A percentile compares a stretch with the other conserved stretches of the same genome.
These are phyloP conservation scores for Scedosporium dehoogii DNA, from an alignment of 2,329 filamentous ascomycete species.

Conservation along the genomic window DNA sequence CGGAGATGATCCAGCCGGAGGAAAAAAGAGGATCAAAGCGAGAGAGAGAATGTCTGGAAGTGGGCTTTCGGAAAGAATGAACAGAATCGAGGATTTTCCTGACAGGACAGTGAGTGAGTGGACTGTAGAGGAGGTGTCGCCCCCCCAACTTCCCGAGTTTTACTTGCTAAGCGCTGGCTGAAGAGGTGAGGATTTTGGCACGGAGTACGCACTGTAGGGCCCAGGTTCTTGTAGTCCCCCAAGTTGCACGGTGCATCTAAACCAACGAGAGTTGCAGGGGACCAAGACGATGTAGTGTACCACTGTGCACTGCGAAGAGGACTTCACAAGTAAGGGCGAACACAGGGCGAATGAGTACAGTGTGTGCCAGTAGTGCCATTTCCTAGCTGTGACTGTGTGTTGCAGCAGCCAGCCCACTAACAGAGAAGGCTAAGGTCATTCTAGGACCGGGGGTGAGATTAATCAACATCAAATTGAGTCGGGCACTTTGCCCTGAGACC, in stretches of 20 bases:
- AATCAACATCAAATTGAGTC: too few relatives aligned
- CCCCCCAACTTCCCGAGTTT: neutral
- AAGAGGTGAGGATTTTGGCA: neutral
- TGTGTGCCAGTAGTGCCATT: too few relatives aligned
- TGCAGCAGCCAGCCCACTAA: too few relatives aligned
- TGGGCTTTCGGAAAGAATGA: neutral
- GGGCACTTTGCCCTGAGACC: too few relatives aligned
- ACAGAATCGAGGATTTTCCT: conserved; percentile 1
- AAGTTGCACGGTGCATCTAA: neutral
- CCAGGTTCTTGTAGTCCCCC: neutral
- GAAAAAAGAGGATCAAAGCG: neutral
- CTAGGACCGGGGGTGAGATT: too few relatives aligned
- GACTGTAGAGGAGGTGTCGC: neutral
- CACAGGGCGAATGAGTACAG: too few relatives aligned
- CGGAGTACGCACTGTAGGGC: neutral
- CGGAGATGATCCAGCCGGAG: neutral
- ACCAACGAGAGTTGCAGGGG: neutral
- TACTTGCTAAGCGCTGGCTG: neutral
- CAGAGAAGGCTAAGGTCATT: too few relatives aligned
- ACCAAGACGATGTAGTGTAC: neutral
- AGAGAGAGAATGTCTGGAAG: neutral
- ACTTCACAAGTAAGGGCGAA: too few relatives aligned
- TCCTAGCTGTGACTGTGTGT: too few relatives aligned
- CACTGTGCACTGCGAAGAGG: too few relatives aligned
- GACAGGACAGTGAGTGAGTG: neutral